phyloP scores from a whole-genome alignment of 208 protist genomes.

The Leptomonas pyrrhocoris region DNA sequence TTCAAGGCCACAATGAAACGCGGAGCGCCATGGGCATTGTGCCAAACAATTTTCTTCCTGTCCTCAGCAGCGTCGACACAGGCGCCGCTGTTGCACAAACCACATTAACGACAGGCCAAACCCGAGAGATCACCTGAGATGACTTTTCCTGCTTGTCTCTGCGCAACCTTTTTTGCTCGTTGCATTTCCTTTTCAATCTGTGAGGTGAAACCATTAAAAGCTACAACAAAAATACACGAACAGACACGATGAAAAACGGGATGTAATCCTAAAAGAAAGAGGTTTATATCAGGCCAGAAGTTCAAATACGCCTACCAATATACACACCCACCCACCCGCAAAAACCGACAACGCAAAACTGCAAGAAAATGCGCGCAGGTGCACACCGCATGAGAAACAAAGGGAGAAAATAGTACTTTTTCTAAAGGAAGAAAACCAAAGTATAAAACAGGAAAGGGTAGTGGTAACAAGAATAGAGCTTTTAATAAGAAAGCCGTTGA shows the following conservation, averaged over 20 bases:
- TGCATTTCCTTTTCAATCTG: slow-evolving; percentile 4
- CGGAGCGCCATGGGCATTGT: too few species aligned
- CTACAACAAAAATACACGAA: not conserved
- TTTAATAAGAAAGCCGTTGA: not conserved
- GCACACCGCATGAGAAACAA: too few species aligned
- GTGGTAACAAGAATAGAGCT: not conserved
- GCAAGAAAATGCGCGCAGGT: too few species aligned
- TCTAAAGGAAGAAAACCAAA: not conserved
- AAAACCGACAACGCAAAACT: not conserved
- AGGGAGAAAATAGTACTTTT: too few species aligned
- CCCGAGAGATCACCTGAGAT: too few species aligned
- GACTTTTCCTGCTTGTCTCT: not conserved
- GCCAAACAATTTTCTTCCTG: too few species aligned
- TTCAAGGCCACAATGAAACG: too few species aligned
- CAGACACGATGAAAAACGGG: not conserved
- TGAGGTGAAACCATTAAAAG: slow-evolving; percentile 9
- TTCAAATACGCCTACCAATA: not conserved
- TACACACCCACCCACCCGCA: slow-evolving; percentile 5
- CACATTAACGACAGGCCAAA: too few species aligned
- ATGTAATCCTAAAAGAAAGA: not conserved
- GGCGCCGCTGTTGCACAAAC: too few species aligned
- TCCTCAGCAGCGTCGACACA: too few species aligned
- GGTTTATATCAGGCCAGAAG: too few species aligned
- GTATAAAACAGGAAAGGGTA: not conserved
- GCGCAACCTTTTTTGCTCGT: not conserved